These are phyloP conservation scores for Desmodesmus armatus DNA, from an alignment of 139 green algal genomes.

Conservation along the genomic window DNA sequence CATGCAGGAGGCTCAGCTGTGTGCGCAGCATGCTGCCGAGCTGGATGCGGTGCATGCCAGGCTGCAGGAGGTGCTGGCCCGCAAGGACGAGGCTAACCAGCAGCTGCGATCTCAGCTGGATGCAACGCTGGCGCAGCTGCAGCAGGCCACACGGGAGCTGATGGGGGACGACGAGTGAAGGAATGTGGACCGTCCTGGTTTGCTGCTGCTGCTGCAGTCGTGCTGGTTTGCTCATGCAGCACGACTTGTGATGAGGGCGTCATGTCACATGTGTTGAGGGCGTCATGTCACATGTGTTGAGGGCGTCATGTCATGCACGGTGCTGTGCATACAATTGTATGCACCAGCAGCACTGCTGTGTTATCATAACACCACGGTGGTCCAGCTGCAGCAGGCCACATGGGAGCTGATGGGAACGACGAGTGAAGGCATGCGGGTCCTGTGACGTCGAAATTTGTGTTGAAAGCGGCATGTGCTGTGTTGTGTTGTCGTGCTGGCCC, in stretches of 20 bases:
- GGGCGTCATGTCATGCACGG: too few species aligned
- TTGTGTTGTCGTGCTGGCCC: too few species aligned
- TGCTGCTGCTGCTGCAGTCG: neutral
- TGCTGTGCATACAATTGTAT: too few species aligned
- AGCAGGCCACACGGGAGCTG: neutral
- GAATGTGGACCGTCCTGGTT: neutral
- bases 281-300: too few species aligned
- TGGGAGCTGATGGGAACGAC: neutral
- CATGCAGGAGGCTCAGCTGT: slow-evolving; percentile 20
- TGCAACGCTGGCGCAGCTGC: neutral
- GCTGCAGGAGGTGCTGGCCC: slow-evolving; percentile 41
- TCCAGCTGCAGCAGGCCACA: slow-evolving; percentile 1
- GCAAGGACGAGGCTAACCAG: slow-evolving; percentile 13
- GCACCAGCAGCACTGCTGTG: too few species aligned
- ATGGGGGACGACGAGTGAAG: neutral
- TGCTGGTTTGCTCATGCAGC: neutral
- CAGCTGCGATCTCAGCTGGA: slow-evolving; percentile 9
- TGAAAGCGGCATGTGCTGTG: too few species aligned
- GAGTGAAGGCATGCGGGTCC: neutral
- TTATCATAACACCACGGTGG: neutral
- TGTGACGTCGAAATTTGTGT: too few species aligned
- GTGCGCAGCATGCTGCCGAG: slow-evolving; percentile 35
- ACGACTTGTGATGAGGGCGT: neutral
- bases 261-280: too few species aligned
- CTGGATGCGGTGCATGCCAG: slow-evolving; percentile 38